Conservation (phyloP, 192 early-diverging fungal species). For the Kappamyces sp. region DNA sequence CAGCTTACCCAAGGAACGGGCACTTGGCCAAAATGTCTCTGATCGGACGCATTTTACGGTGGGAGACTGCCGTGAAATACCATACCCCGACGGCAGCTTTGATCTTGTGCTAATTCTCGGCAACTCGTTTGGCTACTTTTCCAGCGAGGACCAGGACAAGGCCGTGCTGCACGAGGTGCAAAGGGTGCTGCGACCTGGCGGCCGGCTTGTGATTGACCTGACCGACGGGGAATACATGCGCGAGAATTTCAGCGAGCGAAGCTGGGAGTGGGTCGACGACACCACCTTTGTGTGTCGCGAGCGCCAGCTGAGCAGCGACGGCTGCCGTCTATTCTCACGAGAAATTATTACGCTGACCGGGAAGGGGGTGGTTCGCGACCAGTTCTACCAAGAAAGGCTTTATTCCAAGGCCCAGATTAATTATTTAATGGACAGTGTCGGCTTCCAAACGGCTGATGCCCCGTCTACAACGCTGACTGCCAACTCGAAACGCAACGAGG, state of each 20-base stretch:
- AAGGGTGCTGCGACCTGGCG: constrained; percentile 48
- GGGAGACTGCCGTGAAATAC: constrained; percentile 56
- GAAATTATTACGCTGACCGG: constrained; percentile 48
- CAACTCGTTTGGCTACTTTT: constrained; percentile 65
- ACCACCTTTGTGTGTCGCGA: constrained; percentile 60
- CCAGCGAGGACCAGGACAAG: constrained; percentile 44
- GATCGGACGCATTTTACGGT: constrained; percentile 44
- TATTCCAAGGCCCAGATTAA: constrained; percentile 43
- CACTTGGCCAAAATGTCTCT: constrained; percentile 19
- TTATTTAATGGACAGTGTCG: constrained; percentile 25
- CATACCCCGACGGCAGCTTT: constrained; percentile 42
- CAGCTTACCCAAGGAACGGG: constrained; percentile 25
- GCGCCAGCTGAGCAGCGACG: constrained; percentile 48
- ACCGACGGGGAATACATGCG: constrained; percentile 57
- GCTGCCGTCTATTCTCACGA: constrained; percentile 43
- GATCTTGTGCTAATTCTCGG: constrained; percentile 57
- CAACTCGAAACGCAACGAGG: constrained; percentile 54
- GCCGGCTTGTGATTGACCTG: constrained; percentile 49
- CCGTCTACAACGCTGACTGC: constrained; percentile 28
- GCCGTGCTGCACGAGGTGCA: constrained; percentile 42
- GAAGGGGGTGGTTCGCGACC: constrained; percentile 56
- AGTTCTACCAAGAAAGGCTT: constrained; percentile 60
- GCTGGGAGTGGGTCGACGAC: constrained; percentile 67
- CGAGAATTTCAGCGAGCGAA: constrained; percentile 42
- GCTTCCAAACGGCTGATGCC: constrained; percentile 20